phyloP scores from a whole-genome alignment of 345 rosid species.

The Brassica juncea region DNA sequence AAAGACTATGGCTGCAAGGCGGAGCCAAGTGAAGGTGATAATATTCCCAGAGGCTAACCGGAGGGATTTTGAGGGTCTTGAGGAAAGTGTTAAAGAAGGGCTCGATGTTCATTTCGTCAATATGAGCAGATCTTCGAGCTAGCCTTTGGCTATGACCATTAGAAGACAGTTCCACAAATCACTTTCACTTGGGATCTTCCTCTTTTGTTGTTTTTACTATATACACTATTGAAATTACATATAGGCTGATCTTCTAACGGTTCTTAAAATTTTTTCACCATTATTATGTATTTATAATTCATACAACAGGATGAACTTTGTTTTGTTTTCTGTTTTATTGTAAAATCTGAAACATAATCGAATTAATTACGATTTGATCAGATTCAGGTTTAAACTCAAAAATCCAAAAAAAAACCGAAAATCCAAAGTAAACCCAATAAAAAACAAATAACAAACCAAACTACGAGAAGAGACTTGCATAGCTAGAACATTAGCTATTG shows the following conservation, averaged over 20 bases:
- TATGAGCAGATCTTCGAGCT: slow-evolving; percentile 60
- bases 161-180: neutral
- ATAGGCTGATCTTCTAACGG: neutral
- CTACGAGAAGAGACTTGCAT: neutral
- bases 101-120: slow-evolving; percentile 71
- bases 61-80: slow-evolving; percentile 79
- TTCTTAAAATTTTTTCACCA: neutral
- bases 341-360: too few species aligned
- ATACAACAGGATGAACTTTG: neutral
- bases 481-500: neutral
- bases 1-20: slow-evolving; percentile 85
- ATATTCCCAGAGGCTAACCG: slow-evolving; percentile 80
- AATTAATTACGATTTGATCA: too few species aligned
- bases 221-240: neutral
- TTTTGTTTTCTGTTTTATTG: too few species aligned
- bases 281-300: neutral
- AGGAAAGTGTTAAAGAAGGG: slow-evolving; percentile 74
- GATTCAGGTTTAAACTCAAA: too few species aligned
- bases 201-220: neutral
- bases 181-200: neutral
- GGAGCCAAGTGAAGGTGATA: slow-evolving; percentile 73
- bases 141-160: slow-evolving; percentile 51
- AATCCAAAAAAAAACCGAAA: too few species aligned
- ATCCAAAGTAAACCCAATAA: too few species aligned
- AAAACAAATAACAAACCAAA: too few species aligned